Base-by-base conservation (phyloP, 1,139 yeast genomes). In the Zygosaccharomyces pseudobailii region DNA sequence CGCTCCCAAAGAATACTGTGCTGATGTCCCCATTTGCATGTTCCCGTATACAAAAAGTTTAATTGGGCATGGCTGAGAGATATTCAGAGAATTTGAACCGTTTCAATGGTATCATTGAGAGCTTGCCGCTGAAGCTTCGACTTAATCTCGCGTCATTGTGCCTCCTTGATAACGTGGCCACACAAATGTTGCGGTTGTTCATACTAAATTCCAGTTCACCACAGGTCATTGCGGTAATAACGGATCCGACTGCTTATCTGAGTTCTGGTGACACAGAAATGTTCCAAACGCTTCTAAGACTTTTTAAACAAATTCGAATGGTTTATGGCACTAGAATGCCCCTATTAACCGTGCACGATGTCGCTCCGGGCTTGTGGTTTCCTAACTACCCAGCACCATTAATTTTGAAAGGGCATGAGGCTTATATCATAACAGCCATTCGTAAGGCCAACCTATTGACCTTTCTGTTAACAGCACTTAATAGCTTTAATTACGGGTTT, bases 381-480 rank as follows among this genome's bases (percentile, higher is more conserved):
- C 79, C 75, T 51, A 82, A 82, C n/a, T 75, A 74, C 10, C 69
- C 72, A 10, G 76, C 85, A 0, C 87, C 87, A 0, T 62, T 71
- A 27, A 73, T 82, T 63, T 72, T 83, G 55, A 72, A 74, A 53
- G 80, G 77, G 44, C 73, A 80, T 50, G 87, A 82, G 57, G 84
- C 81, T 47, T 62, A 51, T 47, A 76, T 84, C 48, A 74, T 82
- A 35, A 75, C 84, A 21, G 82, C 92, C 0, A 66, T 90, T 34
- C 79, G 95, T 51, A 87, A 90, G 57, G 87, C 89, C 1, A 92
- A 92, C 59, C 68, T 92, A 56, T 87, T 96, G 0, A 88, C 96
- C 0, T 92, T 89, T 62, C 71, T 88, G 38, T 78, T 89, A 13
- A 95, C 97, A 0, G 80, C 94, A 1, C 73, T 89, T 52, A 95